Evolutionary conservation across 371 early-diverging fungal species (phyloP).

Genomic region (Encephalitozoon hellem): DNA sequence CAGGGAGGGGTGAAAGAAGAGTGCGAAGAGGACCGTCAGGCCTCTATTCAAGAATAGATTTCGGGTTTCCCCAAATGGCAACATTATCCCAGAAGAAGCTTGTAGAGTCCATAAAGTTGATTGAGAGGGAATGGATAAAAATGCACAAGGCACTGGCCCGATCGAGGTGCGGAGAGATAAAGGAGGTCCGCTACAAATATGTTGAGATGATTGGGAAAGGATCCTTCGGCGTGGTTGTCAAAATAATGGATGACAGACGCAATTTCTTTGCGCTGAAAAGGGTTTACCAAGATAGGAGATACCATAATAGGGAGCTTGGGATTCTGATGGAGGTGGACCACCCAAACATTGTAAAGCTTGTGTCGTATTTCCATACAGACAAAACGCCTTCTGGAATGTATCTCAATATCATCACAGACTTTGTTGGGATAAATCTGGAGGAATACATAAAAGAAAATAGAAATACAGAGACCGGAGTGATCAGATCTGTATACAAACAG

Average conservation of each 20-base stretch:
- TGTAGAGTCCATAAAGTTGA: neutral
- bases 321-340: constrained; percentile 47
- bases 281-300: constrained; percentile 49
- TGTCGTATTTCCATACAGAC: constrained; percentile 42
- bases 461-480: neutral
- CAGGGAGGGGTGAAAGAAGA: neutral
- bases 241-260: constrained; percentile 22
- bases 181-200: constrained; percentile 12
- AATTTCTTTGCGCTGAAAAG: constrained; percentile 51
- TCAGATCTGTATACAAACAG: constrained; percentile 68
- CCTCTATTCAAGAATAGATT: neutral
- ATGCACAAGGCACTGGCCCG: neutral
- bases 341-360: constrained; percentile 40
- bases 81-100: constrained; percentile 9
- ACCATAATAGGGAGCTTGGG: constrained; percentile 54
- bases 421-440: constrained; percentile 30
- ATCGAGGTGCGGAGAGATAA: neutral
- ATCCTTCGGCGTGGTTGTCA: constrained; percentile 54
- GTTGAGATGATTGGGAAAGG: constrained; percentile 55
- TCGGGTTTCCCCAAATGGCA: neutral
- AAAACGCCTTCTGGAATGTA: constrained; percentile 36
- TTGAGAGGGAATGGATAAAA: constrained; percentile 7
- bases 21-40: neutral
- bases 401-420: constrained; percentile 52
- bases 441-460: constrained; percentile 23